Conservation (phyloP, 768 basidiomycete species). For the Naganishia onofrii region DNA sequence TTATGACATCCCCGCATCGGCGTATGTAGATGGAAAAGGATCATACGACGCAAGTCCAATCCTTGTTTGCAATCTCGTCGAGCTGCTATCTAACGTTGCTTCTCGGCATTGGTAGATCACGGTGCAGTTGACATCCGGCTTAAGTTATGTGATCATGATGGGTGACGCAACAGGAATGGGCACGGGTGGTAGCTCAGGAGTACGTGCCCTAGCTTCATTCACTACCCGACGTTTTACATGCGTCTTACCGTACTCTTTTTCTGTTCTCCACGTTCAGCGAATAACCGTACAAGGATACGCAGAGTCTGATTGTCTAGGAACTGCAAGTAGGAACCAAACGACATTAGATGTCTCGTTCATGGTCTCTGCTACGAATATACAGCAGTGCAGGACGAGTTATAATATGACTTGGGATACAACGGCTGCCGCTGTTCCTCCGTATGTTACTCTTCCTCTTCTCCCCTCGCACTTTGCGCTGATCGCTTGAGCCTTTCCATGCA, state of each 20-base stretch:
- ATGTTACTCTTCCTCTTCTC: neutral
- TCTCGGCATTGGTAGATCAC: constrained; percentile 13
- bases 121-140: constrained; percentile 29
- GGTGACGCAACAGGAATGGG: constrained; percentile 29
- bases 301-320: constrained; percentile 13
- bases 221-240: neutral
- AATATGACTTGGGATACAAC: constrained; percentile 21
- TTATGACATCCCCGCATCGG: constrained; percentile 26
- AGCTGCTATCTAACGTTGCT: neutral
- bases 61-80: neutral
- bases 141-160: constrained; percentile 30
- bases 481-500: neutral
- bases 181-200: constrained; percentile 24
- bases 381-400: constrained; percentile 27
- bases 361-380: constrained; percentile 20
- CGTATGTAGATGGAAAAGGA: constrained; percentile 26
- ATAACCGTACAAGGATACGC: constrained; percentile 27
- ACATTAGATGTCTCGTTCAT: constrained; percentile 15
- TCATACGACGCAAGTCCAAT: constrained; percentile 18
- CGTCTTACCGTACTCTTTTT: neutral
- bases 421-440: neutral
- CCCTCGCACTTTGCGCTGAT: neutral
- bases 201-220: constrained; percentile 3
- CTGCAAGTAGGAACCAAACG: constrained; percentile 17
- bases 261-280: neutral